Percentiles rank a stretch among this genome's conserved stretches.
Conservation (phyloP, 208 protist species). For the Acanthamoeba sp. region DNA sequence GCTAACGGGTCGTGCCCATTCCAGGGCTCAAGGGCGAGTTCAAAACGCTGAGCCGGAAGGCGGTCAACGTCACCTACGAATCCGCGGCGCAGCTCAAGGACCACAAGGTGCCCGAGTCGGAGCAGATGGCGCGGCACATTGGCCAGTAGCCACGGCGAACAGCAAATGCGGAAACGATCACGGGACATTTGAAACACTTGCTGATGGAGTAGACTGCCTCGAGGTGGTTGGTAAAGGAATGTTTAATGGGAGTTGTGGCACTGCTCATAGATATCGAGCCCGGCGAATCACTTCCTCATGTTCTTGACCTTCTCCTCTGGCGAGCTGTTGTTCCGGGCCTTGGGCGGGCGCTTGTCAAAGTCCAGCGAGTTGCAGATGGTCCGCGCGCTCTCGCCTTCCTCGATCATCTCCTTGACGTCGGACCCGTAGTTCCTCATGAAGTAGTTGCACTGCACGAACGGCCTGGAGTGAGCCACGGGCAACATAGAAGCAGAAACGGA, state of each 20-base stretch:
- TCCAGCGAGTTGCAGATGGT: constrained; percentile 16
- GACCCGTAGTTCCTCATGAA: constrained; percentile 37
- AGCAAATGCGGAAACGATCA: no score
- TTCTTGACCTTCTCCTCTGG: neutral
- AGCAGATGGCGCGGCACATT: constrained; percentile 51
- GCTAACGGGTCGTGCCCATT: no score
- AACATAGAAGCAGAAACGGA: neutral
- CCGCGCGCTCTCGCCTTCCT: neutral
- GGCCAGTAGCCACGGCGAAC: no score
- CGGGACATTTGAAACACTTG: no score
- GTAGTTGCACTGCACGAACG: constrained; percentile 8
- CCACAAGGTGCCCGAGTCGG: constrained; percentile 75
- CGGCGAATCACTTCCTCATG: neutral
- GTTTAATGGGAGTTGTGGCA: no score
- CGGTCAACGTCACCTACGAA: constrained; percentile 80
- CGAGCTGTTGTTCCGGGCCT: neutral
- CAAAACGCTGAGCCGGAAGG: constrained; percentile 73
- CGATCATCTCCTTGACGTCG: constrained; percentile 29
- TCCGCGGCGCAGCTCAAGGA: constrained; percentile 78
- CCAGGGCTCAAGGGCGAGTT: constrained; percentile 63
- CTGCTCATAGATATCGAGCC: no score
- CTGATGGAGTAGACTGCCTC: no score
- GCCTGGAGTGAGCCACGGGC: neutral
- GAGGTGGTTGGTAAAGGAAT: no score
- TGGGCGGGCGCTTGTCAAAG: constrained; percentile 25